Evolutionary conservation across 345 rosid genomes (phyloP).

Genomic region (Microthlaspi erraticum): DNA sequence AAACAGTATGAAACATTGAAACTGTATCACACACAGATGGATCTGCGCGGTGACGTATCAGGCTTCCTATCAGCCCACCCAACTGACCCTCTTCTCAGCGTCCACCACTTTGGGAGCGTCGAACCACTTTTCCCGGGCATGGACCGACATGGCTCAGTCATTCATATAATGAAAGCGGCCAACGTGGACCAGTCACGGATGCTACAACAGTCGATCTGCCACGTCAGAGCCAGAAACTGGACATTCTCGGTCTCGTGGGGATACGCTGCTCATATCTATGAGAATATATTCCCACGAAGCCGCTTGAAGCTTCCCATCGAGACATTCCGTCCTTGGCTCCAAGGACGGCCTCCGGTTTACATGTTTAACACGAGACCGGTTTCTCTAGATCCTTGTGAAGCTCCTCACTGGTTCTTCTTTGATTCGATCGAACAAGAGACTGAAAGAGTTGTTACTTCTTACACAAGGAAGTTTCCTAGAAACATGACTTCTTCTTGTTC

Average conservation of each 20-base stretch:
- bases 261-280: conserved; percentile 57
- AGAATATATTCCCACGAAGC: conserved; percentile 56
- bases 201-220: conserved; percentile 66
- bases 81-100: conserved; percentile 51
- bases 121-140: conserved; percentile 59
- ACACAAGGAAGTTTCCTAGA: conserved; percentile 41
- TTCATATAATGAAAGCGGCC: conserved; percentile 63
- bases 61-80: conserved; percentile 70
- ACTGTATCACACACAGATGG: conserved; percentile 65
- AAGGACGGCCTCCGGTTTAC: conserved; percentile 41
- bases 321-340: conserved; percentile 56
- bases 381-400: conserved; percentile 52
- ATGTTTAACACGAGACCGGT: conserved; percentile 57
- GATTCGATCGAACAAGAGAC: conserved; percentile 43
- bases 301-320: conserved; percentile 52
- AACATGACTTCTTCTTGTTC: conserved; percentile 53
- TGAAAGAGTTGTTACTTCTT: conserved; percentile 51
- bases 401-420: conserved; percentile 69
- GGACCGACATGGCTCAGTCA: conserved; percentile 51
- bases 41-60: conserved; percentile 58
- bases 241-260: conserved; percentile 74
- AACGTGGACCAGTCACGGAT: conserved; percentile 58
- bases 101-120: conserved; percentile 64
- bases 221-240: conserved; percentile 54
- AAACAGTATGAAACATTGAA: no score